Percentiles rank a stretch among this genome's conserved stretches.
These are phyloP conservation scores for Dendryphion nanum DNA, from an alignment of 2,329 filamentous ascomycete species.

Conservation along the genomic window DNA sequence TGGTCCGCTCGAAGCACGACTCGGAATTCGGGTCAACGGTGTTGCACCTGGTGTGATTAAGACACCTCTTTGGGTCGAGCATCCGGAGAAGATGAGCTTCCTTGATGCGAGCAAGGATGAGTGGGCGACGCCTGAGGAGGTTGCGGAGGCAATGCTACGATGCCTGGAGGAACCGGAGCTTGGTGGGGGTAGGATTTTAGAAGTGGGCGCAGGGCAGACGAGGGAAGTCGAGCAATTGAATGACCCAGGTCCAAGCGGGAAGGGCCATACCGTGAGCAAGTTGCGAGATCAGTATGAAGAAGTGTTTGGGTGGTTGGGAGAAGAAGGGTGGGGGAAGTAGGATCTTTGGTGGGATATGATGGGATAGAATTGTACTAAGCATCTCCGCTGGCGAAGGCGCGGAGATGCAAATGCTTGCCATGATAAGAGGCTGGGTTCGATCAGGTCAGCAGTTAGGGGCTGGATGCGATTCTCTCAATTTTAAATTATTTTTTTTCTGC, in stretches of 20 bases:
- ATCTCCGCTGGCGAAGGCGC: too few relatives aligned
- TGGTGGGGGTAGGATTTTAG: constrained; percentile 49
- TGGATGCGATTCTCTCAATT: too few relatives aligned
- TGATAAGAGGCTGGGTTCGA: too few relatives aligned
- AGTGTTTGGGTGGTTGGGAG: constrained; percentile 49
- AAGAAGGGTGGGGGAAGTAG: constrained; percentile 50
- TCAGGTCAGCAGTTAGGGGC: background rate
- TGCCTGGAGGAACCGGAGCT: constrained; percentile 53
- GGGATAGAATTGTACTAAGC: too few relatives aligned
- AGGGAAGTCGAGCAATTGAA: constrained; percentile 51
- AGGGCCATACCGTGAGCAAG: constrained; percentile 50
- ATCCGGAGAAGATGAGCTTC: constrained; percentile 58
- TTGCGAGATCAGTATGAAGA: constrained; percentile 44
- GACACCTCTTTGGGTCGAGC: constrained; percentile 61
- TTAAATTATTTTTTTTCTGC: too few relatives aligned
- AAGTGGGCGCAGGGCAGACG: constrained; percentile 54
- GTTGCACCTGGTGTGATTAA: constrained; percentile 62
- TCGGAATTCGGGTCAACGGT: constrained; percentile 58
- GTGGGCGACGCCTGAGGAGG: constrained; percentile 62
- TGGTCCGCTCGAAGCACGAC: constrained; percentile 45
- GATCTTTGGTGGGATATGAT: constrained; percentile 7
- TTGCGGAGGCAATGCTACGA: constrained; percentile 58
- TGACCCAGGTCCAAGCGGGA: constrained; percentile 53
- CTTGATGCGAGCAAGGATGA: constrained; percentile 49
- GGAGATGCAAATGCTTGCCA: background rate